Evolutionary conservation across 306 rosid species (phyloP).

Genomic region (Carpinus fangiana): DNA sequence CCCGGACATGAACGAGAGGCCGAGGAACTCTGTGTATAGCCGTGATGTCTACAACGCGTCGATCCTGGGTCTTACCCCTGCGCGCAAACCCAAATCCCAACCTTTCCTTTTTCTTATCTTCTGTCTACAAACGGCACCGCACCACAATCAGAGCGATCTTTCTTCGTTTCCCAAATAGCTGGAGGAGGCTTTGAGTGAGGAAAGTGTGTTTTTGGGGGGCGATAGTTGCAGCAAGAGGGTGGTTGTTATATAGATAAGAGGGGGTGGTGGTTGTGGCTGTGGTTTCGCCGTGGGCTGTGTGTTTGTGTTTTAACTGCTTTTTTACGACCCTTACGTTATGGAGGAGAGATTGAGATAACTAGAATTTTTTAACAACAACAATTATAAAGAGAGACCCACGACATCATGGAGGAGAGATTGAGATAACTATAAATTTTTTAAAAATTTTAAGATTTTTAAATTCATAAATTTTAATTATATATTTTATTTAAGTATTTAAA

Average conservation of each 20-base stretch:
- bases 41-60: conserved; percentile 93
- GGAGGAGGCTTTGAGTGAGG: neutral
- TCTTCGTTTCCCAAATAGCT: neutral
- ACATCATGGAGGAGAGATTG: no score
- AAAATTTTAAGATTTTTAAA: no score
- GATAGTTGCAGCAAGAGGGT: neutral
- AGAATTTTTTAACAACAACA: no score
- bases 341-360: no score
- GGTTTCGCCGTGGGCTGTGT: neutral
- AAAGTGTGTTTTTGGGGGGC: no score
- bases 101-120: no score
- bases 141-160: neutral
- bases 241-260: conserved; percentile 37
- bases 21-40: conserved; percentile 78
- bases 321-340: no score
- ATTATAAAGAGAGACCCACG: no score
- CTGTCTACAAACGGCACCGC: neutral
- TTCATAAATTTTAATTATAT: no score
- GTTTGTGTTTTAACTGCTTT: no score
- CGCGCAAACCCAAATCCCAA: neutral
- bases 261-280: conserved; percentile 33
- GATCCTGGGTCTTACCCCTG: conserved; percentile 68
- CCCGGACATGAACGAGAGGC: conserved; percentile 66
- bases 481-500: no score
- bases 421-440: no score